A percentile compares a stretch with the other conserved stretches of the same genome.
Evolutionary conservation across 1,284 basidiomycete genomes (phyloP).

Genomic region (Nidula niveotomentosa): DNA sequence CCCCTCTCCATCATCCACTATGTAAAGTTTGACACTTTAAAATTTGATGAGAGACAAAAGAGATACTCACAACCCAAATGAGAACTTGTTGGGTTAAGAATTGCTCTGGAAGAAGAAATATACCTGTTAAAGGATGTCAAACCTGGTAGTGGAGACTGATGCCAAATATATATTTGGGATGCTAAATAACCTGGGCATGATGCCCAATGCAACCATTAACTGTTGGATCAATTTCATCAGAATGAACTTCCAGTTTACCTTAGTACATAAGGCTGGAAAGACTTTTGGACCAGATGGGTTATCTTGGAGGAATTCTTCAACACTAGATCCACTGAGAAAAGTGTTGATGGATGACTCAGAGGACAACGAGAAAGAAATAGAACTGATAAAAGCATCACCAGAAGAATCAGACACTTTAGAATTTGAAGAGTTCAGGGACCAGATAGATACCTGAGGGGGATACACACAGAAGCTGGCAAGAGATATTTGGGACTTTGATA

Average conservation of each 20-base stretch:
- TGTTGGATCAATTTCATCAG: constrained; percentile 27
- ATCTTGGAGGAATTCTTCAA: background rate
- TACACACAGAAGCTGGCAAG: background rate
- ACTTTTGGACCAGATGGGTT: background rate
- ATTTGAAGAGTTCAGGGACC: background rate
- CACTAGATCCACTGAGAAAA: background rate
- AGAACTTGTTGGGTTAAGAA: constrained; percentile 35
- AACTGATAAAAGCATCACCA: background rate
- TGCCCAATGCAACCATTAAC: constrained; percentile 31
- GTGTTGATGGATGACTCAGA: background rate
- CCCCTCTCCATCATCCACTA: constrained; percentile 11
- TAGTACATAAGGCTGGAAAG: background rate
- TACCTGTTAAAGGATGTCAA: constrained; percentile 30
- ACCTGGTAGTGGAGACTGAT: constrained; percentile 34
- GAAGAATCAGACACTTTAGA: background rate
- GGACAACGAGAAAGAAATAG: background rate
- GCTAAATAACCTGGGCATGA: constrained; percentile 34
- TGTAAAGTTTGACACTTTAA: constrained; percentile 29
- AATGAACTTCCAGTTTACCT: background rate
- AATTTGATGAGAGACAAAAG: constrained; percentile 29
- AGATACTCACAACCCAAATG: constrained; percentile 37
- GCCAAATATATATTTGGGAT: constrained; percentile 37
- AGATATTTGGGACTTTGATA: background rate
- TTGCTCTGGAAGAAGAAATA: constrained; percentile 18
- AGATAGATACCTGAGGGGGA: background rate